A percentile compares a stretch with the other conserved stretches of the same genome.
These are phyloP conservation scores for Suhomyces taliae DNA, from an alignment of 1,139 yeast species.

Conservation along the genomic window DNA sequence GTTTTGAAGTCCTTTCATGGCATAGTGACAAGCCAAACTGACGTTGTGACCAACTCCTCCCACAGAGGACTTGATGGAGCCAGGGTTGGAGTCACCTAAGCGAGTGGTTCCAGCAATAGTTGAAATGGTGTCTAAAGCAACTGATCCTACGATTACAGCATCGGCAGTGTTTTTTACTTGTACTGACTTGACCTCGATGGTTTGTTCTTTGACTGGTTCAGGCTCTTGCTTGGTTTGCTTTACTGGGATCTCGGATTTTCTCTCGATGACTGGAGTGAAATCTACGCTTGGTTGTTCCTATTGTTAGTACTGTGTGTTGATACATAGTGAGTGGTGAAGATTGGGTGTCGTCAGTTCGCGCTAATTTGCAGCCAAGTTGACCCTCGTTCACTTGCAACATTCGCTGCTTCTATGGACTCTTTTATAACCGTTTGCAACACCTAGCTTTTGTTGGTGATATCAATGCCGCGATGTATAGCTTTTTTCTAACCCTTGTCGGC, in stretches of 20 bases:
- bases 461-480: too few relatives aligned
- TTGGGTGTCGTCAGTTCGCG: too few relatives aligned
- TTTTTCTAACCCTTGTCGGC: too few relatives aligned
- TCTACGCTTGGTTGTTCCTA: not conserved
- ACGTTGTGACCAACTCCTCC: constrained; percentile 90
- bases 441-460: too few relatives aligned
- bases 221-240: not conserved
- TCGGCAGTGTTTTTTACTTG: constrained; percentile 5
- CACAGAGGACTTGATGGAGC: constrained; percentile 51
- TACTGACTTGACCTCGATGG: too few relatives aligned
- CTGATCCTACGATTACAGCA: constrained; percentile 64
- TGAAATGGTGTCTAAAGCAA: constrained; percentile 74
- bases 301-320: not conserved
- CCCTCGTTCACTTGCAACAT: too few relatives aligned
- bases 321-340: too few relatives aligned
- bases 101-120: constrained; percentile 29
- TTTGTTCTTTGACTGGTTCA: too few relatives aligned
- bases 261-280: not conserved
- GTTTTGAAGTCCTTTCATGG: constrained; percentile 10
- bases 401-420: too few relatives aligned
- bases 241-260: not conserved
- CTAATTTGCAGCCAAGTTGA: too few relatives aligned
- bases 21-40: constrained; percentile 50
- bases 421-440: too few relatives aligned
- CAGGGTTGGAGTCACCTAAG: constrained; percentile 74